A percentile compares a stretch with the other conserved stretches of the same genome.
phyloP scores from a whole-genome alignment of 192 early-diverging fungal species.

The Chytriomyces confervae region DNA sequence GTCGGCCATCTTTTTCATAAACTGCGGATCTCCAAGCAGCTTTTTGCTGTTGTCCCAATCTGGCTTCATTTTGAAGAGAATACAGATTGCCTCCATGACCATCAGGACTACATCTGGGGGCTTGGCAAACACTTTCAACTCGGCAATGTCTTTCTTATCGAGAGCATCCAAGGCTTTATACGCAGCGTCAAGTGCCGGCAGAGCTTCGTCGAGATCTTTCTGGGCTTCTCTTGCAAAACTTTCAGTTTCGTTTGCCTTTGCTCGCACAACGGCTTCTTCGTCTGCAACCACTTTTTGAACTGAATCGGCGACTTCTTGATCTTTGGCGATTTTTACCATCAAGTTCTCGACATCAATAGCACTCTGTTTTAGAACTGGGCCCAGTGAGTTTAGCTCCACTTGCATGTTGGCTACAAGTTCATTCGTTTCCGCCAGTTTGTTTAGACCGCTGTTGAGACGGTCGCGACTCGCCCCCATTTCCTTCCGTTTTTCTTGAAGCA shows the following conservation, averaged over 20 bases:
- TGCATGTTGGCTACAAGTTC: slow-evolving; percentile 70
- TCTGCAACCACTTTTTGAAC: slow-evolving; percentile 66
- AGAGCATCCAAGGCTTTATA: slow-evolving; percentile 63
- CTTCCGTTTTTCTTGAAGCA: slow-evolving; percentile 65
- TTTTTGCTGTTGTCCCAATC: slow-evolving; percentile 70
- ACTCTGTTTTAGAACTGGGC: slow-evolving; percentile 57
- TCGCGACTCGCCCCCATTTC: slow-evolving; percentile 58
- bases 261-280: slow-evolving; percentile 63
- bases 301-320: slow-evolving; percentile 67
- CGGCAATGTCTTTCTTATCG: slow-evolving; percentile 69
- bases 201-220: slow-evolving; percentile 63
- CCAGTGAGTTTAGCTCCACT: slow-evolving; percentile 57
- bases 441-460: slow-evolving; percentile 57
- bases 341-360: slow-evolving; percentile 60
- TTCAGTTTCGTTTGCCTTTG: slow-evolving; percentile 59
- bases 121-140: slow-evolving; percentile 66
- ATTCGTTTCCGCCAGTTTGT: slow-evolving; percentile 64
- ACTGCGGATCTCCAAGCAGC: slow-evolving; percentile 59
- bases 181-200: slow-evolving; percentile 62
- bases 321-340: slow-evolving; percentile 68
- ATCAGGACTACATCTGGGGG: slow-evolving; percentile 63
- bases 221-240: slow-evolving; percentile 64
- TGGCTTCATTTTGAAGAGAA: slow-evolving; percentile 65
- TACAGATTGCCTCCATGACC: slow-evolving; percentile 68
- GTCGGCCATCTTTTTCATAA: slow-evolving; percentile 68